phyloP scores from a whole-genome alignment of 306 rosid genomes.

The Albizia julibrissin region DNA sequence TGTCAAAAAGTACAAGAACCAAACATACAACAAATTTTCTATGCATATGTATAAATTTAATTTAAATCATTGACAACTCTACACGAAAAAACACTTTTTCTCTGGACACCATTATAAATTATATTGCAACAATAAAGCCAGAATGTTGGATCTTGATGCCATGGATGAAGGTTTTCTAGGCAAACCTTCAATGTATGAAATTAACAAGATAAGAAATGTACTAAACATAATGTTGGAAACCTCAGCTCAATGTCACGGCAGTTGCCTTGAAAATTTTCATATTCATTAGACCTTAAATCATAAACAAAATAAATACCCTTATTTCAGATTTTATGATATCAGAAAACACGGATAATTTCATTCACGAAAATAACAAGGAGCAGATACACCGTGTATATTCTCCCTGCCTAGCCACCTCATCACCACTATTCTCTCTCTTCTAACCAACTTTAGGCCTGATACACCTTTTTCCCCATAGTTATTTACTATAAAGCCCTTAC shows the following conservation, averaged over 20 bases:
- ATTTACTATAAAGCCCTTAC: no score
- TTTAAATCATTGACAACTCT: neutral
- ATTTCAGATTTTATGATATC: conserved; percentile 7
- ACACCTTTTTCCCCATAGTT: no score
- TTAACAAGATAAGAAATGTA: neutral
- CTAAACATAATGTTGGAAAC: conserved; percentile 13
- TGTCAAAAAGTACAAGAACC: conserved; percentile 21
- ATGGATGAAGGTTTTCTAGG: conserved; percentile 22
- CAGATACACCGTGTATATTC: no score
- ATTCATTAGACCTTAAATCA: conserved; percentile 21
- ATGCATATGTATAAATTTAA: conserved; percentile 19
- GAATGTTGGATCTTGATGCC: conserved; percentile 6
- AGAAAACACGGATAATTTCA: no score
- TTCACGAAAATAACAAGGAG: no score
- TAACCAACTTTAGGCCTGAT: no score
- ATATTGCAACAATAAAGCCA: conserved; percentile 20
- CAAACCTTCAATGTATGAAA: conserved; percentile 12
- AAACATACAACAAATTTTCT: conserved; percentile 14
- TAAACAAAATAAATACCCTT: neutral
- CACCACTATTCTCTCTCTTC: no score
- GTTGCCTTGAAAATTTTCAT: neutral
- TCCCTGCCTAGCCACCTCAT: no score
- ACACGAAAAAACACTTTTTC: conserved; percentile 8
- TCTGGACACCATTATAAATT: conserved; percentile 2
- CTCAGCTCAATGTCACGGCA: conserved; percentile 20